These are phyloP conservation scores for Ceratocystis lukuohia DNA, from an alignment of 2,329 filamentous ascomycete genomes.

Conservation along the genomic window DNA sequence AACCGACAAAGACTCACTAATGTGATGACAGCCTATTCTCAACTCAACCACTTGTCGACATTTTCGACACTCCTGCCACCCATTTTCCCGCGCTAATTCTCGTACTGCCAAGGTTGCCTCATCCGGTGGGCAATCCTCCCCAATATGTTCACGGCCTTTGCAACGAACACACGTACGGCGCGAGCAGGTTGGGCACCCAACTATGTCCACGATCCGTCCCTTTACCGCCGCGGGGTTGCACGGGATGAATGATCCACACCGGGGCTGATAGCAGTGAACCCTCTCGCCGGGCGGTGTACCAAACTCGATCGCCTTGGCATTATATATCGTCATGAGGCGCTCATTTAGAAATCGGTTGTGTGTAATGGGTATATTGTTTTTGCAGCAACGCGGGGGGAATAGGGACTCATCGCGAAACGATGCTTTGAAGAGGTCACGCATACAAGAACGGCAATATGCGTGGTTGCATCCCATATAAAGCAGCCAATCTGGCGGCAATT, in stretches of 20 bases:
- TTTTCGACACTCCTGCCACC: slow-evolving; percentile 38
- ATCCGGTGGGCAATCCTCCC: slow-evolving; percentile 36
- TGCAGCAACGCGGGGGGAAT: slow-evolving; percentile 44
- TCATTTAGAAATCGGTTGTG: slow-evolving; percentile 28
- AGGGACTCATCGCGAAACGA: slow-evolving; percentile 36
- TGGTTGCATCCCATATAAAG: slow-evolving; percentile 29
- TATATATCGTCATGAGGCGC: slow-evolving; percentile 28
- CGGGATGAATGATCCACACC: slow-evolving; percentile 37
- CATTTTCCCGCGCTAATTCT: slow-evolving; percentile 28
- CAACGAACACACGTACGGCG: slow-evolving; percentile 42
- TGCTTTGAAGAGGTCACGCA: slow-evolving; percentile 32
- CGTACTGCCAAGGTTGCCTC: slow-evolving; percentile 29
- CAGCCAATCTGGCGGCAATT: not conserved
- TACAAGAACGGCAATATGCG: slow-evolving; percentile 38
- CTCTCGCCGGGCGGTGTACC: slow-evolving; percentile 30
- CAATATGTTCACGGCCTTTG: slow-evolving; percentile 34
- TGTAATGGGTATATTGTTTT: slow-evolving; percentile 28
- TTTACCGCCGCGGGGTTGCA: slow-evolving; percentile 5
- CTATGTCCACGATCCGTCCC: not conserved
- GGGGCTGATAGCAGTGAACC: slow-evolving; percentile 36
- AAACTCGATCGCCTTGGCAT: slow-evolving; percentile 36
- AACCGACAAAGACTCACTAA: slow-evolving; percentile 33
- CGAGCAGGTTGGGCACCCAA: slow-evolving; percentile 22
- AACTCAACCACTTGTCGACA: slow-evolving; percentile 39
- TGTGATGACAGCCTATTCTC: slow-evolving; percentile 40